These are phyloP conservation scores for Geosmithia morbida DNA, from an alignment of 2,329 filamentous ascomycete genomes.

Conservation along the genomic window DNA sequence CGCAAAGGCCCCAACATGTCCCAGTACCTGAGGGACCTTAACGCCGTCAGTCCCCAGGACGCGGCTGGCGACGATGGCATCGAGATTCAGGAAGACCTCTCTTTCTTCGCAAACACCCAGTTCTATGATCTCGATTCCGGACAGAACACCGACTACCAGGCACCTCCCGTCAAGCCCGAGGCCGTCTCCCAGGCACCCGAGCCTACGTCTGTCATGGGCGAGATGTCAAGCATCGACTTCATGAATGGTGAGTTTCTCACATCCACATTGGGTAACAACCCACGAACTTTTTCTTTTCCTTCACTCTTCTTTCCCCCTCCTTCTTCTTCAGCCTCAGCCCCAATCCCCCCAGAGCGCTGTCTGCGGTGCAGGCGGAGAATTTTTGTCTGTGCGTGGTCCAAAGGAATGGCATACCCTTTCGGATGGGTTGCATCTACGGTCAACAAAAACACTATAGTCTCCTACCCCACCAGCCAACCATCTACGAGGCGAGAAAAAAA, in stretches of 20 bases:
- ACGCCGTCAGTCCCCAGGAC: slow-evolving; percentile 53
- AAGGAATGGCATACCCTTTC: no score
- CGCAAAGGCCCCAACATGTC: slow-evolving; percentile 78
- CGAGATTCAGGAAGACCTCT: slow-evolving; percentile 56
- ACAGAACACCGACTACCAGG: slow-evolving; percentile 42
- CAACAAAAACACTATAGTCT: background rate
- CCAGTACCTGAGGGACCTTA: slow-evolving; percentile 77
- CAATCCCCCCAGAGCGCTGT: no score
- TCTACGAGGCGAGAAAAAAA: background rate
- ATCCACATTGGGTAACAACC: slow-evolving; percentile 1
- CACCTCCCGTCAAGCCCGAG: slow-evolving; percentile 29
- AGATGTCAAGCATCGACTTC: slow-evolving; percentile 33
- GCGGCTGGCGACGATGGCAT: slow-evolving; percentile 38
- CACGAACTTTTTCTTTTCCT: background rate
- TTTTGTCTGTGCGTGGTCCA: no score
- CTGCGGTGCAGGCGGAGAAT: no score
- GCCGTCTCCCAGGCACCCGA: slow-evolving; percentile 15
- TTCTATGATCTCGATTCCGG: slow-evolving; percentile 68
- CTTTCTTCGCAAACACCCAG: slow-evolving; percentile 68
- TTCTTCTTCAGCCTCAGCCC: no score
- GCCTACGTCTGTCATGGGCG: slow-evolving; percentile 25
- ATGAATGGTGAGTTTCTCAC: slow-evolving; percentile 27
- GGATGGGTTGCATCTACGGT: no score
- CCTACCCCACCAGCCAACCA: background rate
- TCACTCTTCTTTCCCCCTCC: background rate